Conservation (phyloP, 768 basidiomycete genomes). For the Porphyrellus cyaneotinctus region DNA sequence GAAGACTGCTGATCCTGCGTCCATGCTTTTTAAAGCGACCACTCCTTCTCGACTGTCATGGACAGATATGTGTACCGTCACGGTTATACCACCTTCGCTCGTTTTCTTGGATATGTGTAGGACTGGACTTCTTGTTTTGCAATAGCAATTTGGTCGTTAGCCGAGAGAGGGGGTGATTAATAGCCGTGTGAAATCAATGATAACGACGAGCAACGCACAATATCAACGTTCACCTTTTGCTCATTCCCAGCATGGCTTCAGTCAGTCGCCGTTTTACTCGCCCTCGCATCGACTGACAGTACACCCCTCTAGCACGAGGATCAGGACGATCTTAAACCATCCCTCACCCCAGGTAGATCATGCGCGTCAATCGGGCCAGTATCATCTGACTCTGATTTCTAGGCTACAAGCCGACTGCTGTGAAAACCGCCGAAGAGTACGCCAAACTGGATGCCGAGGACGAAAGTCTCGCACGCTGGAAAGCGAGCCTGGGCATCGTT, state of each 20-base stretch:
- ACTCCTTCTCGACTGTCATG: slow-evolving; percentile 17
- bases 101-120: slow-evolving; percentile 30
- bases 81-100: slow-evolving; percentile 27
- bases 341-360: slow-evolving; percentile 59
- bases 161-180: slow-evolving; percentile 15
- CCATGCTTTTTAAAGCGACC: slow-evolving; percentile 25
- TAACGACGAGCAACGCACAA: slow-evolving; percentile 19
- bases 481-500: slow-evolving; percentile 85
- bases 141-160: slow-evolving; percentile 21
- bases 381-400: slow-evolving; percentile 20
- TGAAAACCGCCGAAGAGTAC: slow-evolving; percentile 76
- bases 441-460: slow-evolving; percentile 84
- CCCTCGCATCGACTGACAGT: not conserved
- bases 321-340: slow-evolving; percentile 65
- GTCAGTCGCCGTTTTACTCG: slow-evolving; percentile 34
- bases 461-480: slow-evolving; percentile 94
- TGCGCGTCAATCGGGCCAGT: slow-evolving; percentile 7
- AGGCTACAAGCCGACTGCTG: slow-evolving; percentile 75
- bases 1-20: slow-evolving; percentile 9
- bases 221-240: slow-evolving; percentile 16
- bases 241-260: slow-evolving; percentile 45
- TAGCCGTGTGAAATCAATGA: slow-evolving; percentile 64
- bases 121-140: slow-evolving; percentile 22
- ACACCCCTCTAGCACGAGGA: slow-evolving; percentile 47
- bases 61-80: slow-evolving; percentile 21